Evolutionary conservation across 2,329 filamentous ascomycete species (phyloP), one percentile per base, ranked within the genome.

Genomic region (Aspergillus pseudonomiae): DNA sequence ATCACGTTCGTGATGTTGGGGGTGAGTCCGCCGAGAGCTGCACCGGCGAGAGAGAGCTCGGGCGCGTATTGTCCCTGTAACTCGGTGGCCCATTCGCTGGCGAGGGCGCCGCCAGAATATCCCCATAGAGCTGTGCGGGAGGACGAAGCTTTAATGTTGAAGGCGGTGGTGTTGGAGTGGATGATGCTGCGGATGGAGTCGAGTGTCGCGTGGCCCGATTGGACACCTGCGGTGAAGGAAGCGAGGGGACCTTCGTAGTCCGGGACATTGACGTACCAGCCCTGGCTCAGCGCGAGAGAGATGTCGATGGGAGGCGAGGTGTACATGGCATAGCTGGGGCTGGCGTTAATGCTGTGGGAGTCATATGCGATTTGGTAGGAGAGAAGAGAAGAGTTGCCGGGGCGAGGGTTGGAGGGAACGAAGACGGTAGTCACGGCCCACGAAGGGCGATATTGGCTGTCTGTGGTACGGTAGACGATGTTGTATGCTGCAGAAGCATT

Each of bases 251-350:
- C 80, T 64, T 82, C 78, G 57, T 77, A 81, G 67, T 85, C 83
- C 0, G 83, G 81, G 9, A 81, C 73, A 54, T 78, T 79, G 30
- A 85, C 79, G 48, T 79, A 75, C 81, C 81, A 84, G 6, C 82
- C n/a, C n/a, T 62, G 73, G n/a, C 74, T 73, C 0, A 85, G 76
- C 2, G 77, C 75, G 10, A 68, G 52, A 7, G 69, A 60, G 45
- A 82, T 65, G 52, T 56, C 63, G 62, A 79, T 78, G 39, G 72
- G 54, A 75, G 19, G 12, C 16, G 28, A 26, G 34, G 3, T 11
- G 56, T 62, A 64, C 36, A 70, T 39, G 36, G 66, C 63, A 60
- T 71, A 73, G n/a, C 64, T 68, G 4, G 71, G 71, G 26, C 70
- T 71, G 55, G 61, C 65, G 45, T 72, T 62, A 14, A 66, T 45